phyloP scores from a whole-genome alignment of 2,329 filamentous ascomycete genomes.

The Pseudogymnoascus sp. region DNA sequence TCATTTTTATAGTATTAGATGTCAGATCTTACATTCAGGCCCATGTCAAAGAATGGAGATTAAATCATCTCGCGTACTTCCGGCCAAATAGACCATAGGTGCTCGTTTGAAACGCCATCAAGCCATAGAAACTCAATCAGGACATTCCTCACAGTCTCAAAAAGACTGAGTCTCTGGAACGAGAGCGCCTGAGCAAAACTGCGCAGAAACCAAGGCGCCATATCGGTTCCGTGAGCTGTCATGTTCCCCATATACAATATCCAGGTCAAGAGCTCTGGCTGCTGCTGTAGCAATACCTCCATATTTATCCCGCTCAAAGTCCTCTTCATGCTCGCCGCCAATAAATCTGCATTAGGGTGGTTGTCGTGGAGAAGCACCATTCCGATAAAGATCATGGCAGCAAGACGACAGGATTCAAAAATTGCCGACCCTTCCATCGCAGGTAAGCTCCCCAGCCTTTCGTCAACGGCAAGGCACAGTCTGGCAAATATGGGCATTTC shows the following conservation, averaged over 20 bases:
- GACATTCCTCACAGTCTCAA: neutral
- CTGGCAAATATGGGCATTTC: neutral
- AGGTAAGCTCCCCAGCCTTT: neutral
- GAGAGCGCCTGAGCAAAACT: neutral
- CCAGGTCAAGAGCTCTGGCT: neutral
- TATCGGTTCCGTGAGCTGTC: neutral
- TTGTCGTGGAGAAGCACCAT: neutral
- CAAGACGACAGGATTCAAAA: neutral
- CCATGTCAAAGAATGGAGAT: neutral
- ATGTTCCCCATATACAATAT: slow-evolving; percentile 8
- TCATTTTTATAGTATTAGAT: neutral
- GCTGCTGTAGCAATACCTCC: neutral
- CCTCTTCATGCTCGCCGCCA: slow-evolving; percentile 5
- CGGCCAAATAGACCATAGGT: neutral
- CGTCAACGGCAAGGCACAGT: neutral
- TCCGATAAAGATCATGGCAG: slow-evolving; percentile 1
- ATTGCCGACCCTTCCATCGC: neutral
- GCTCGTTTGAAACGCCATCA: neutral
- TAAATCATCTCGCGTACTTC: neutral
- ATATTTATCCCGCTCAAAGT: neutral
- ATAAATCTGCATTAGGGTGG: neutral
- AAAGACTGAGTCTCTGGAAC: neutral
- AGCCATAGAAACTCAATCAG: slow-evolving; percentile 9
- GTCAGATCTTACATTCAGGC: neutral
- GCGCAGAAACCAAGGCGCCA: neutral